phyloP scores from a whole-genome alignment of 257 asterid genomes.

The Ilex aquifolium region DNA sequence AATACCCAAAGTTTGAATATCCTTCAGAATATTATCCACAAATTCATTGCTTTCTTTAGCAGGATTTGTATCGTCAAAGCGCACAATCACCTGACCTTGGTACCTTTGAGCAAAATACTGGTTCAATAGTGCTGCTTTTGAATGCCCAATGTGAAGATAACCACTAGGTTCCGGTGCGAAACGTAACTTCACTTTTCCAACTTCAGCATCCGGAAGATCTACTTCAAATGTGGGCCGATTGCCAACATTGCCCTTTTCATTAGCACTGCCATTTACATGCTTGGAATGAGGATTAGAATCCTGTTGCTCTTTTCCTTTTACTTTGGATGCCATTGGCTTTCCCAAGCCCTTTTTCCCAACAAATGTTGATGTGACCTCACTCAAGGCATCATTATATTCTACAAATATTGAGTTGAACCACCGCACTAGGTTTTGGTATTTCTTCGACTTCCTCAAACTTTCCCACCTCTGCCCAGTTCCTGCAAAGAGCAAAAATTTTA shows the following conservation, averaged over 20 bases:
- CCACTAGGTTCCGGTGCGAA: constrained; percentile 99
- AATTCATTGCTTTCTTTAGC: constrained; percentile 93
- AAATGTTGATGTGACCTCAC: constrained; percentile 45
- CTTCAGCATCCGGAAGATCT: constrained; percentile 77
- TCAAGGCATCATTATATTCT: constrained; percentile 50
- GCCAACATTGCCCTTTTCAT: constrained; percentile 26
- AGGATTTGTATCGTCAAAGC: constrained; percentile 94
- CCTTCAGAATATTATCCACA: constrained; percentile 83
- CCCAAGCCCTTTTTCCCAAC: constrained; percentile 54
- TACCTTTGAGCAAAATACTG: constrained; percentile 83
- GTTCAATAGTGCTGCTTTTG: constrained; percentile 88
- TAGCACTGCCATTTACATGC: constrained; percentile 32
- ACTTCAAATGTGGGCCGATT: constrained; percentile 48
- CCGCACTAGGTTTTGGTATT: constrained; percentile 75
- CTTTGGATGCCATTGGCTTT: constrained; percentile 46
- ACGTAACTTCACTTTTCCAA: constrained; percentile 73
- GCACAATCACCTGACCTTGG: constrained; percentile 63
- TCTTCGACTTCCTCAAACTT: constrained; percentile 78
- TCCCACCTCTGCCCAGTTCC: constrained; percentile 92
- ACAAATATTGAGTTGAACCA: constrained; percentile 79
- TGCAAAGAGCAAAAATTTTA: constrained; percentile 12
- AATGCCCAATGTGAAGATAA: constrained; percentile 91
- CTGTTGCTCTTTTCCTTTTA: constrained; percentile 35
- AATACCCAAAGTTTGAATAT: constrained; percentile 76
- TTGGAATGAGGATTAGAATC: constrained; percentile 35